Conservation (phyloP, 108 stramenopile species). For the Poteriospumella lacustris region DNA sequence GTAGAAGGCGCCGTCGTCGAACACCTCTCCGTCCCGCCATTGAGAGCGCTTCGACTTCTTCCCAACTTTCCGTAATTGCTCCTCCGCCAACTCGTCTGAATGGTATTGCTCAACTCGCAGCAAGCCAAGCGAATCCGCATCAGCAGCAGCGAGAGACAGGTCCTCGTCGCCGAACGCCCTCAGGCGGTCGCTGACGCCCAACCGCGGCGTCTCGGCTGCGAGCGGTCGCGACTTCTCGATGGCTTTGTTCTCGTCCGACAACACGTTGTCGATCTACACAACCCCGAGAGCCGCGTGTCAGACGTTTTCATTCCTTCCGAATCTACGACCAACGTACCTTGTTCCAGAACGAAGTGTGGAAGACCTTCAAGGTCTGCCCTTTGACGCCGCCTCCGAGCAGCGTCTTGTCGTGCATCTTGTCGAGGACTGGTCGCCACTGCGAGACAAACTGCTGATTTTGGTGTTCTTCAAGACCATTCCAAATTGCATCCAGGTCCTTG, state of each 20-base stretch:
- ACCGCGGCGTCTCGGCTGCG: background rate
- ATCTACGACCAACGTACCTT: background rate
- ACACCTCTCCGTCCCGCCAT: conserved; percentile 41
- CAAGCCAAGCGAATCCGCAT: background rate
- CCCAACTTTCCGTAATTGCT: background rate
- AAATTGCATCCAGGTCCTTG: background rate
- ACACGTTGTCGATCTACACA: background rate
- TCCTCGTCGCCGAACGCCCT: background rate
- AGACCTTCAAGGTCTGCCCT: conserved; percentile 17
- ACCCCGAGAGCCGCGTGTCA: background rate
- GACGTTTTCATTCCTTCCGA: background rate
- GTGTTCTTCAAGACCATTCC: background rate
- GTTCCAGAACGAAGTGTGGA: background rate
- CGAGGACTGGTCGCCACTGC: background rate
- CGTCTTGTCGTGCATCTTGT: background rate
- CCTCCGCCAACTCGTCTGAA: background rate
- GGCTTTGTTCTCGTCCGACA: background rate
- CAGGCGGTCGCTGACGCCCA: background rate
- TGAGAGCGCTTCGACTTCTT: conserved; percentile 15
- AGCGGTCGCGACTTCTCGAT: background rate
- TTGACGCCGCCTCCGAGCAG: background rate
- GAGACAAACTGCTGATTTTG: background rate
- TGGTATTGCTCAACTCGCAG: background rate
- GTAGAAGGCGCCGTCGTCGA: conserved; percentile 84
- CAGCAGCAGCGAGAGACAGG: background rate